Base-by-base conservation (phyloP, 192 early-diverging fungal species). In the Tieghemiomyces parasiticus region DNA sequence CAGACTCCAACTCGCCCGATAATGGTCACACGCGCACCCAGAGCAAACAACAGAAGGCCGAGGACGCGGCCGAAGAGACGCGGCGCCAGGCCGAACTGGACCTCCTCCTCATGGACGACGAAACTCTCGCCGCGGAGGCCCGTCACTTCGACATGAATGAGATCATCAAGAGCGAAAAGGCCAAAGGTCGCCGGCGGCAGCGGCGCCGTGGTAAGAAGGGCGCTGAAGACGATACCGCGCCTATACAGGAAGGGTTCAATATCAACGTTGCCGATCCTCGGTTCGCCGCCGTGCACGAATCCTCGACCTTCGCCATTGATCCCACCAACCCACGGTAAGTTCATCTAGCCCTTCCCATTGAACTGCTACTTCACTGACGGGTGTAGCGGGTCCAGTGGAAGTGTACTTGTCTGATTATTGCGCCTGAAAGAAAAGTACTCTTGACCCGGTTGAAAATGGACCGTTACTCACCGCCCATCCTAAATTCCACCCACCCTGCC, bases 241-340 rank as follows among this genome's bases (percentile, higher is more conserved):
- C 68, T 25, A 67, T 74, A 3, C 78, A 87, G 66, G 93, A 95
- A 47, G 81, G 83, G 59, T 97, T 97, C 67, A 79, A 89, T 61
- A 82, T 97, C 46, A 73, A 97, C 65, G 79, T 86, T 3, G 66
- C 62, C 35, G 95, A 97, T 71, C 79, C 89, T 52, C 83, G 95
- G 59, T 97, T 97, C 65, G 67, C 77, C 22, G 82, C 86, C 0
- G 35, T 93, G 66, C 75, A 83, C 34, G 83, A 90, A 2, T 84
- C 81, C 12, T 84, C 91, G 68, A 83, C 88, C 58, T 95, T 94
- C 71, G 91, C 91, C 29, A 89, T 97, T 48, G 95, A 97, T 66
- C 91, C 93, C 20, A 93, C 90, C 38, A 95, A 91, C 72, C 88
- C 95, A 56, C 81, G 87, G 74, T 89, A 74, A 38, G 42, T 46